Percentiles rank a stretch among this genome's conserved stretches.
Evolutionary conservation across 2,329 filamentous ascomycete species (phyloP).

Genomic region (Colletotrichum musae): DNA sequence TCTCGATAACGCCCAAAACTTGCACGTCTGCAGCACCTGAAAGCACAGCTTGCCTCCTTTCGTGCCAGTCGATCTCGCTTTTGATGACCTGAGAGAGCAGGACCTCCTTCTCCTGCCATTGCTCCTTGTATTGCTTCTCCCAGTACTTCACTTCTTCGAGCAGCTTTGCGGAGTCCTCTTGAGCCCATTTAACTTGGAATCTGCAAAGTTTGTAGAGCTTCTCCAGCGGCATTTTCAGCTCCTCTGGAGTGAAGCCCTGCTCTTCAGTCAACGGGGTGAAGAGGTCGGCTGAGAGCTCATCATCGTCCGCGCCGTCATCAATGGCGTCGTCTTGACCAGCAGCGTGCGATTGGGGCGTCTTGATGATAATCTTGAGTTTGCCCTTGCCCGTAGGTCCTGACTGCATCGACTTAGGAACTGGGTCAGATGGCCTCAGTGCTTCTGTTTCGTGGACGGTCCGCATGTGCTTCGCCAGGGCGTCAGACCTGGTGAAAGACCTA

Average conservation of each 20-base stretch:
- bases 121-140: constrained; percentile 77
- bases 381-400: constrained; percentile 60
- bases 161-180: constrained; percentile 75
- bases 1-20: constrained; percentile 52
- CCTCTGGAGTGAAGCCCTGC: constrained; percentile 75
- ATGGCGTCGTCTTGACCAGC: constrained; percentile 68
- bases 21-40: constrained; percentile 62
- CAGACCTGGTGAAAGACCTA: constrained; percentile 94
- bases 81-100: constrained; percentile 80
- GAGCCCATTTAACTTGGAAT: constrained; percentile 80
- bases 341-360: constrained; percentile 70
- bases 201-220: constrained; percentile 78
- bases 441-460: constrained; percentile 98
- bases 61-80: constrained; percentile 76
- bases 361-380: constrained; percentile 75
- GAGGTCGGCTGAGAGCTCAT: constrained; percentile 71
- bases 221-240: constrained; percentile 72
- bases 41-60: constrained; percentile 69
- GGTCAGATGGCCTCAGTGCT: constrained; percentile 84
- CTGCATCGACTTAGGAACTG: constrained; percentile 79
- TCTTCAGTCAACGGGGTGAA: constrained; percentile 70
- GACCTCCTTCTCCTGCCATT: constrained; percentile 86
- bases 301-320: constrained; percentile 69
- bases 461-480: constrained; percentile 98
- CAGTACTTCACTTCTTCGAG: constrained; percentile 75